Evolutionary conservation across 805 yeast genomes (phyloP).

Genomic region (Isabelozyma pseudorhagii): DNA sequence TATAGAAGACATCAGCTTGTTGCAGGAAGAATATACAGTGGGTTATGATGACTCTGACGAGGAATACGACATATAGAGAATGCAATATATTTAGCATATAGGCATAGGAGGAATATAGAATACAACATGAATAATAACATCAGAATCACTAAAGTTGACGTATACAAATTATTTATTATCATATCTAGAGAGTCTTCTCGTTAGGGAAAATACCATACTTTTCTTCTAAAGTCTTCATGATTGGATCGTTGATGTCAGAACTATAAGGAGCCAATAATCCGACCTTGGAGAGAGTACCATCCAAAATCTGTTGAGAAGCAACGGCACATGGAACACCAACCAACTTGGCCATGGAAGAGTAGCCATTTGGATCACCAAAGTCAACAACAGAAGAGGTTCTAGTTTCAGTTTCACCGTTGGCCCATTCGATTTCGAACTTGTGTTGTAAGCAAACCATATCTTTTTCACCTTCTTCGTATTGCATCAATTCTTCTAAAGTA

Average conservation of each 20-base stretch:
- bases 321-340: conserved; percentile 99
- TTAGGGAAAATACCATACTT: conserved; percentile 82
- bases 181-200: conserved; percentile 66
- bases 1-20: conserved; percentile 28
- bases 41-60: conserved; percentile 24
- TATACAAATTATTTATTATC: too few relatives aligned
- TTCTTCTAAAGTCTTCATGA: conserved; percentile 88
- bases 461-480: conserved; percentile 92
- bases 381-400: conserved; percentile 96
- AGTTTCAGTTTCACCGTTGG: conserved; percentile 83
- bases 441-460: conserved; percentile 95
- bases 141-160: too few relatives aligned
- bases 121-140: too few relatives aligned
- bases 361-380: conserved; percentile 83
- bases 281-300: conserved; percentile 67
- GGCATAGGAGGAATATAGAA: too few relatives aligned
- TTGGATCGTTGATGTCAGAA: conserved; percentile 84
- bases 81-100: too few relatives aligned
- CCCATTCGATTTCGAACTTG: conserved; percentile 96
- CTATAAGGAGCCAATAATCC: conserved; percentile 94
- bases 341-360: conserved; percentile 97
- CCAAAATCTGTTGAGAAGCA: conserved; percentile 81
- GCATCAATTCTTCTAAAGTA: conserved; percentile 92
- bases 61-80: neutral
- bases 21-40: conserved; percentile 29